Conservation (phyloP, 208 protist species). For the Crithidia fasciculata region DNA sequence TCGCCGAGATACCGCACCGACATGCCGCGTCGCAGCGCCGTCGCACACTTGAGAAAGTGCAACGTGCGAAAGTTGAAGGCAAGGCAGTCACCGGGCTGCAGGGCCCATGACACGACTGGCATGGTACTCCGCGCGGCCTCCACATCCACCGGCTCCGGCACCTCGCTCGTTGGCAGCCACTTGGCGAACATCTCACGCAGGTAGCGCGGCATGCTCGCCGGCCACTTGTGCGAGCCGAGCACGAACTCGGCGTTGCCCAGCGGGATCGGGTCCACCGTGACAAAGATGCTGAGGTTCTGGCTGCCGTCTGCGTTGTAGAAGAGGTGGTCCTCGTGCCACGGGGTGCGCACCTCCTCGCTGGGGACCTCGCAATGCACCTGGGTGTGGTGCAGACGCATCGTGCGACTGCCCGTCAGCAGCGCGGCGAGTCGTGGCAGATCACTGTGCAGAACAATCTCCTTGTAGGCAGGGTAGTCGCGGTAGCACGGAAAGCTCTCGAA, state of each 20-base stretch:
- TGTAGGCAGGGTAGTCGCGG: constrained; percentile 46
- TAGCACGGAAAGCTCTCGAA: constrained; percentile 56
- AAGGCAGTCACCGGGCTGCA: constrained; percentile 40
- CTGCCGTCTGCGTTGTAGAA: constrained; percentile 57
- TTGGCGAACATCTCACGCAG: constrained; percentile 46
- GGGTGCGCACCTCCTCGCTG: constrained; percentile 35
- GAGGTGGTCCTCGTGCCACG: constrained; percentile 52
- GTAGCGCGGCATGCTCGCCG: constrained; percentile 44
- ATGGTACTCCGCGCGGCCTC: constrained; percentile 33
- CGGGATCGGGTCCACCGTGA: constrained; percentile 46
- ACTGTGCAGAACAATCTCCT: constrained; percentile 37
- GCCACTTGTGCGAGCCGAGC: constrained; percentile 46
- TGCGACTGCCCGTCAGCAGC: constrained; percentile 39
- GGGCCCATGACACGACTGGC: constrained; percentile 27
- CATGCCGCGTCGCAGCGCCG: constrained; percentile 37
- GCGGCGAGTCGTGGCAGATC: constrained; percentile 38
- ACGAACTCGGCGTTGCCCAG: constrained; percentile 44
- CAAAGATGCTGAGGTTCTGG: constrained; percentile 52
- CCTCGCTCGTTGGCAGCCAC: constrained; percentile 33
- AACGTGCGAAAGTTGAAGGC: constrained; percentile 48
- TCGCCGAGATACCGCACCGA: constrained; percentile 41
- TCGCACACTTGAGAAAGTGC: constrained; percentile 30
- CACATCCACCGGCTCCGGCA: constrained; percentile 41
- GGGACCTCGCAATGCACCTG: constrained; percentile 50
- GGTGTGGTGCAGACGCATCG: constrained; percentile 43